Percentiles rank a stretch among this genome's conserved stretches.
Evolutionary conservation across 352 stramenopile species (phyloP).

Genomic region (Globisporangium sylvaticum): DNA sequence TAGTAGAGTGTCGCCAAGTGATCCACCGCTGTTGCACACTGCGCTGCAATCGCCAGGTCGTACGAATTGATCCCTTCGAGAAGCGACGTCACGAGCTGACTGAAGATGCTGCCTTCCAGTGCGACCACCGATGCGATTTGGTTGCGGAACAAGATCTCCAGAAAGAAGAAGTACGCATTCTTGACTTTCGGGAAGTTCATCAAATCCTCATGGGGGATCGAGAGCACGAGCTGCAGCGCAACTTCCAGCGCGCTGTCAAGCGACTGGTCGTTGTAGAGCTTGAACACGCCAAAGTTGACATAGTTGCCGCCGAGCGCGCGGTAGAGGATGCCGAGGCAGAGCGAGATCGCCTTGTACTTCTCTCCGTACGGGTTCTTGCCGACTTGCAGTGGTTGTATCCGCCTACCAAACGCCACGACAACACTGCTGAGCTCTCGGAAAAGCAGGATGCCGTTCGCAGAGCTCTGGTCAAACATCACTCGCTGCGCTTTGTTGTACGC

Average conservation of each 20-base stretch:
- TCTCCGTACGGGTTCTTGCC: constrained; percentile 92
- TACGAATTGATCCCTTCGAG: constrained; percentile 86
- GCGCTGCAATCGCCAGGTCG: constrained; percentile 91
- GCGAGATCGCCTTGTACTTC: constrained; percentile 97
- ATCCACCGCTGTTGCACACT: constrained; percentile 96
- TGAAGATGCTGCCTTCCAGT: constrained; percentile 93
- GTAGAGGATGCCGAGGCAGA: constrained; percentile 92
- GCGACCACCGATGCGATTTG: constrained; percentile 93
- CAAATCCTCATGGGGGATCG: constrained; percentile 94
- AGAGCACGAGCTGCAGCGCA: constrained; percentile 92
- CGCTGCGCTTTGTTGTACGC: constrained; percentile 95
- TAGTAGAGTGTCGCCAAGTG: constrained; percentile 91
- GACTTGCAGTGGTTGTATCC: constrained; percentile 80
- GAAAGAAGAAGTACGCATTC: constrained; percentile 97
- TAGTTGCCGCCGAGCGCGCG: constrained; percentile 92
- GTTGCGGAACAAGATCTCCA: constrained; percentile 98
- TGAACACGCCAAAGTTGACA: constrained; percentile 99
- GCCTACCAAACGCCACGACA: constrained; percentile 93
- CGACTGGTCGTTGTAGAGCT: constrained; percentile 96
- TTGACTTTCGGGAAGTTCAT: constrained; percentile 97
- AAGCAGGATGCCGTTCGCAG: constrained; percentile 96
- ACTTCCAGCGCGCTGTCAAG: constrained; percentile 94
- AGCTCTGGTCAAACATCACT: constrained; percentile 98
- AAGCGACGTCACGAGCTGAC: constrained; percentile 94
- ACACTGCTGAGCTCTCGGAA: constrained; percentile 96